Percentiles rank a stretch among this genome's conserved stretches.
These are phyloP conservation scores for Calycina herbarum DNA, from an alignment of 2,329 filamentous ascomycete species.

Conservation along the genomic window DNA sequence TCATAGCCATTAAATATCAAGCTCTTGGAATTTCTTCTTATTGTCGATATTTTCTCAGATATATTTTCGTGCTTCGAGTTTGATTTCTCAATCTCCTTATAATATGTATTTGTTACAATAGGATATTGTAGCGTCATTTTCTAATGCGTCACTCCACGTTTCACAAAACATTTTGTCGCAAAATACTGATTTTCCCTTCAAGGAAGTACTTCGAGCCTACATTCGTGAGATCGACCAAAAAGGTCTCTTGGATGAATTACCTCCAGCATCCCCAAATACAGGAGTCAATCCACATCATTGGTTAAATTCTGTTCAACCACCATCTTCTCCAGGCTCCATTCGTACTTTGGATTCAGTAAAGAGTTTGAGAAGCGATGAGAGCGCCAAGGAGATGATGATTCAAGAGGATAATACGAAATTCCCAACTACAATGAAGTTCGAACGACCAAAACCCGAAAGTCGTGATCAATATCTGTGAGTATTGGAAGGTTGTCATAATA, in stretches of 20 bases:
- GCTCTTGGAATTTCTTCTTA: too few relatives aligned
- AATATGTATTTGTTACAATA: not conserved
- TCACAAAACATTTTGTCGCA: not conserved
- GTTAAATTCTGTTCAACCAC: slow-evolving; percentile 26
- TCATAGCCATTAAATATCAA: too few relatives aligned
- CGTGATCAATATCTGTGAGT: slow-evolving; percentile 1
- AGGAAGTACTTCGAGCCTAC: slow-evolving; percentile 62
- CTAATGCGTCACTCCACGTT: not conserved
- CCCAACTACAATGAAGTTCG: slow-evolving; percentile 33
- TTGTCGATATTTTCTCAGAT: too few relatives aligned
- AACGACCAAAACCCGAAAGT: slow-evolving; percentile 28
- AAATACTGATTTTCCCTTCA: not conserved
- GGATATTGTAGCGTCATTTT: not conserved
- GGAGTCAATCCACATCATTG: slow-evolving; percentile 29
- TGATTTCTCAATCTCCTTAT: not conserved
- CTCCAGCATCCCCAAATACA: slow-evolving; percentile 34
- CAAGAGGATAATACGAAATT: slow-evolving; percentile 38
- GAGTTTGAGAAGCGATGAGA: slow-evolving; percentile 21
- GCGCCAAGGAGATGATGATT: slow-evolving; percentile 31
- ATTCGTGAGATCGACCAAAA: slow-evolving; percentile 59
- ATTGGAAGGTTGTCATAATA: not conserved
- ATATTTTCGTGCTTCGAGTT: not conserved
- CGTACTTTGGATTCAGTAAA: slow-evolving; percentile 29
- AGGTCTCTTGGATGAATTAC: slow-evolving; percentile 51
- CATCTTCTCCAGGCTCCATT: slow-evolving; percentile 18